Evolutionary conservation across 768 basidiomycete genomes (phyloP), one percentile per base, ranked within the genome.

Genomic region (Dentipellis fragilis): DNA sequence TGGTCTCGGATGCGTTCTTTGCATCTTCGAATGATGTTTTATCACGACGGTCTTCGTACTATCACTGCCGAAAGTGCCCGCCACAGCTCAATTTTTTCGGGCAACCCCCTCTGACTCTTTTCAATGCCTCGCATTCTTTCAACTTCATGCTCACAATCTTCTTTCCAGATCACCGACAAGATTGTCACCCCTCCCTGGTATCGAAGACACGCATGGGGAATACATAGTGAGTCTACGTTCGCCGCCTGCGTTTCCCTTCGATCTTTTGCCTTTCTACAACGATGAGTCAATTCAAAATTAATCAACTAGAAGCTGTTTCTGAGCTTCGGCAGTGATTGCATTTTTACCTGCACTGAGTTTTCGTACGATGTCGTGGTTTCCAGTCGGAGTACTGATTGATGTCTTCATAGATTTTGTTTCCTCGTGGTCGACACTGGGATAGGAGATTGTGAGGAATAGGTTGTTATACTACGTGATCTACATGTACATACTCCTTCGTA

Each of bases 1-100:
- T 29, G 39, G 12, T 3, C 52, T 38, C 54, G 53, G 29, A 29
- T 29, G 29, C 53, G 40, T 3, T 14, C 40, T 42, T 42, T 4
- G 39, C 51, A 39, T 21, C 56, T 66, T 57, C 58, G 17, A 54
- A 82, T 84, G 85, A 87, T 88, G 85, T 69, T 51, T 72, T 75
- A 82, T 83, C 86, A 89, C 88, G 88, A 90, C 88, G 88, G 88
- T 90, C 88, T 89, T 87, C 88, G 88, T 89, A 90, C 64, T 56
- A 68, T 67, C 62, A 56, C 71, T 89, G 86, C 84, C 88, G 88
- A 90, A 90, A 87, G 67, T 80, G 88, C 88, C 88, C 87, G 88
- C 84, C 84, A 87, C 83, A 90, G 88, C 88, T 90, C 88, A 89
- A 76, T 64, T 65, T 29, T 47, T 69, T 81, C 85, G 88, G 88